These are phyloP conservation scores for Colletotrichum spaethianum DNA, from an alignment of 2,329 filamentous ascomycete genomes.

Conservation along the genomic window DNA sequence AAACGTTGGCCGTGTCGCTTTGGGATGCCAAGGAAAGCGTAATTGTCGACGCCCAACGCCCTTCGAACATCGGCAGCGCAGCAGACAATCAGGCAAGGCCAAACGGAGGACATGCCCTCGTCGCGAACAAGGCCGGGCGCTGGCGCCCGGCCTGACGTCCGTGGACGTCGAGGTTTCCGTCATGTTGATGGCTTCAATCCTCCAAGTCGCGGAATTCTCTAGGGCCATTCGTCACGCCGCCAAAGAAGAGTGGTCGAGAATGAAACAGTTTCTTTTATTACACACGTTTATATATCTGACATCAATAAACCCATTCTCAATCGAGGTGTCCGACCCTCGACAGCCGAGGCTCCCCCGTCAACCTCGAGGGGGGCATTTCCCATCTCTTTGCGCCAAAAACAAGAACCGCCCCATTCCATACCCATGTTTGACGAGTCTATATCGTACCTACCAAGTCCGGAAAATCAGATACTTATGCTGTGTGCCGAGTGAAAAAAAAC, in stretches of 20 bases:
- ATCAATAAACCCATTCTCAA: not conserved
- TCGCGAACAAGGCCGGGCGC: no score
- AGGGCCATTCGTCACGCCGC: not conserved
- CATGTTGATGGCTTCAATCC: not conserved
- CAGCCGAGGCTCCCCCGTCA: not conserved
- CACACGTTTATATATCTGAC: constrained; percentile 8
- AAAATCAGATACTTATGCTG: not conserved
- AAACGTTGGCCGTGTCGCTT: not conserved
- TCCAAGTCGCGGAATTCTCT: not conserved
- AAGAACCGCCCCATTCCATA: not conserved
- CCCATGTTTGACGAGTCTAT: constrained; percentile 19
- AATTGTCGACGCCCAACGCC: not conserved
- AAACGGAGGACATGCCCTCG: no score
- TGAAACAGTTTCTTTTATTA: constrained; percentile 19
- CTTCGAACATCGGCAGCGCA: not conserved
- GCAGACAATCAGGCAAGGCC: not conserved
- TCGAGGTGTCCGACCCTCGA: not conserved
- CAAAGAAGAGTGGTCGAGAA: not conserved
- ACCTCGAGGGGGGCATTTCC: not conserved
- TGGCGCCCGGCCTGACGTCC: not conserved
- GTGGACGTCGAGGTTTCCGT: not conserved
- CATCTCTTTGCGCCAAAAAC: not conserved
- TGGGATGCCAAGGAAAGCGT: not conserved
- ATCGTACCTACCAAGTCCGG: constrained; percentile 32
- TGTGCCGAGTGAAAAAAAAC: not conserved